Conservation (phyloP, 495 filamentous ascomycete genomes). For the Cercophora newfieldiana region DNA sequence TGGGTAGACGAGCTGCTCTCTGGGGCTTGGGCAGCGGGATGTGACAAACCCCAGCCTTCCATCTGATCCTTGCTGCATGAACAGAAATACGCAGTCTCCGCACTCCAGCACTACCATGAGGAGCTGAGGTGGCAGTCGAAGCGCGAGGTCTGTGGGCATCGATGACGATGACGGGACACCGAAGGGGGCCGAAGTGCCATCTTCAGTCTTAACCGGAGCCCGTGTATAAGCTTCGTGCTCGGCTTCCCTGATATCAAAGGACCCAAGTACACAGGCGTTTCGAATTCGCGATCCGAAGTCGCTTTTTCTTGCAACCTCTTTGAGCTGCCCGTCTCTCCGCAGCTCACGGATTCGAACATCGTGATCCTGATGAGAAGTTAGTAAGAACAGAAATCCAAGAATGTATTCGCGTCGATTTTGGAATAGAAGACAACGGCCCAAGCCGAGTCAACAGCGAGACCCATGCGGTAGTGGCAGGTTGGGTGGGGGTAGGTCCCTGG, state of each 20-base stretch:
- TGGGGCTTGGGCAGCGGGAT: slow-evolving; percentile 58
- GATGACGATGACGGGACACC: slow-evolving; percentile 7
- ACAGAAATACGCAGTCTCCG: slow-evolving; percentile 71
- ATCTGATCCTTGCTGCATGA: slow-evolving; percentile 47
- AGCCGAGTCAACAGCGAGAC: slow-evolving; percentile 15
- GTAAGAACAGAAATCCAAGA: slow-evolving; percentile 9
- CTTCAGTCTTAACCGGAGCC: slow-evolving; percentile 33
- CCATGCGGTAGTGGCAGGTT: not conserved
- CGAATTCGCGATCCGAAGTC: slow-evolving; percentile 74
- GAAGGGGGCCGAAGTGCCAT: slow-evolving; percentile 29
- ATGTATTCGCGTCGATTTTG: not conserved
- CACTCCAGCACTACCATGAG: slow-evolving; percentile 70
- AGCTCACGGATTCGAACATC: slow-evolving; percentile 72
- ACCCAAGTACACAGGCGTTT: slow-evolving; percentile 62
- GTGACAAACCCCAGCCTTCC: slow-evolving; percentile 59
- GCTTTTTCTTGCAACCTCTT: slow-evolving; percentile 67
- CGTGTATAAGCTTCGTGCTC: slow-evolving; percentile 9
- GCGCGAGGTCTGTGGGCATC: not conserved
- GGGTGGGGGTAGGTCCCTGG: not conserved
- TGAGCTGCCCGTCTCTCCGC: slow-evolving; percentile 60
- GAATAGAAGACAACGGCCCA: slow-evolving; percentile 4
- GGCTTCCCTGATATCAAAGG: slow-evolving; percentile 28
- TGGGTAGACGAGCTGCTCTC: slow-evolving; percentile 47
- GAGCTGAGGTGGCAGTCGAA: slow-evolving; percentile 68
- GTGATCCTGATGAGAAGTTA: slow-evolving; percentile 52